Conservation (phyloP, 192 early-diverging fungal species). For the Podila clonocystis region DNA sequence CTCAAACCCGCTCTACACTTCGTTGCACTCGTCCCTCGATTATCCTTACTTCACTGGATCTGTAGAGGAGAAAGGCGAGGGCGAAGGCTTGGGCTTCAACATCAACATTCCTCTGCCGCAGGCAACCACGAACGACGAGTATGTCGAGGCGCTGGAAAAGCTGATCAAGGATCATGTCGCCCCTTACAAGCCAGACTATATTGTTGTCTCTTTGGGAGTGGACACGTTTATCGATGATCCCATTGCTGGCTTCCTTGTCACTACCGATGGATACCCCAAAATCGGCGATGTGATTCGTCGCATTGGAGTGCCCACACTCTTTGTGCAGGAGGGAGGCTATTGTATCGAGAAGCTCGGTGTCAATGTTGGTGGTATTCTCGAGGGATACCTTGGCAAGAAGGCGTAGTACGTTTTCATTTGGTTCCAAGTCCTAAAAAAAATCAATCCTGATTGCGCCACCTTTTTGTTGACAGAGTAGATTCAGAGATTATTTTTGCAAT, state of each 20-base stretch:
- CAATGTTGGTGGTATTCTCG: constrained; percentile 56
- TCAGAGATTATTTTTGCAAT: constrained; percentile 1
- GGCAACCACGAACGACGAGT: constrained; percentile 66
- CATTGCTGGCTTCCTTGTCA: constrained; percentile 55
- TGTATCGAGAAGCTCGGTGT: constrained; percentile 58
- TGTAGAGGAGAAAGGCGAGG: constrained; percentile 62
- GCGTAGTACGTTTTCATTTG: constrained; percentile 7
- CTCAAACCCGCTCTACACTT: constrained; percentile 70
- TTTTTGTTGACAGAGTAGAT: neutral
- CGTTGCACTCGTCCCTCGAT: constrained; percentile 65
- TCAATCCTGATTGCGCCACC: neutral
- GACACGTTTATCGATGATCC: constrained; percentile 71
- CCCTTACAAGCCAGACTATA: constrained; percentile 60
- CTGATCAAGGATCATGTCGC: constrained; percentile 55
- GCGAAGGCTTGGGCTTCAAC: constrained; percentile 73
- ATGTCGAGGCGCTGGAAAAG: constrained; percentile 55
- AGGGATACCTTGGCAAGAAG: constrained; percentile 52
- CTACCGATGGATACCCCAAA: constrained; percentile 49
- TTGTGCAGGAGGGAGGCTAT: constrained; percentile 68
- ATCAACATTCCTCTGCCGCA: constrained; percentile 69
- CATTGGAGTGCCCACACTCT: constrained; percentile 54
- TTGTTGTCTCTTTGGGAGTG: constrained; percentile 74
- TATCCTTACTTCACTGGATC: constrained; percentile 76
- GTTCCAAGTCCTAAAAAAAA: neutral
- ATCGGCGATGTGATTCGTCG: constrained; percentile 54